Evolutionary conservation across 2,329 filamentous ascomycete species (phyloP), one percentile per base, ranked within the genome.

Genomic region (Fusarium newnesense): DNA sequence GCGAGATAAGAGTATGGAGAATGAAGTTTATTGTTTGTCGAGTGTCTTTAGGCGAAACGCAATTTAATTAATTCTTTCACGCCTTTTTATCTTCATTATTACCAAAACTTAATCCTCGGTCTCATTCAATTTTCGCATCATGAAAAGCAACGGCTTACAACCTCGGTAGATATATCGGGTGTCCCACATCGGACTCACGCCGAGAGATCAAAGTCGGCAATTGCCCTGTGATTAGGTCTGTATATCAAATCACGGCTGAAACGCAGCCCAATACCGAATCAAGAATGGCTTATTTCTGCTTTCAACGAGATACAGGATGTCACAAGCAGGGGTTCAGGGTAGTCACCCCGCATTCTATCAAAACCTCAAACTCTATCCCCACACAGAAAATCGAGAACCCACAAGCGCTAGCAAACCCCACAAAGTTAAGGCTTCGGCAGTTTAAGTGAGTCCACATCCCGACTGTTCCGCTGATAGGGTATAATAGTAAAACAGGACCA

Each of bases 61-160:
- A 54, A 30, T 13, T 39, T 9, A 8, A 54, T 54, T 30, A 54
- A 54, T 12, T n/a, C 13, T 18, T 16, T n/a, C 24, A 8, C 4
- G 18, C 24, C 34, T 28, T 54, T 40, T 54, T 54, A 54, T 54
- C 50, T 4, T n/a, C 24, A 7, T 4, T 2, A 0, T 3, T 5
- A 7, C 18, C 1, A 36, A 0, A 13, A 6, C 2, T 19, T 4
- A 15, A 19, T 4, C 11, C 21, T 24, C 5, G 11, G 4, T 18
- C 0, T 16, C 2, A 0, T 7, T 6, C 13, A 7, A 7, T 28
- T n/a, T 40, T 54, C 19, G 50, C 24, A 9, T 18, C 1, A 1
- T 18, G 5, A 28, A 37, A n/a, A n/a, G 13, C 1, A 1, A 40
- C 7, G 21, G 13, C 9, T 7, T 4, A 11, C 44, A 32, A 44